Evolutionary conservation across 1,139 yeast species (phyloP).

Genomic region (Candida tropicalis): DNA sequence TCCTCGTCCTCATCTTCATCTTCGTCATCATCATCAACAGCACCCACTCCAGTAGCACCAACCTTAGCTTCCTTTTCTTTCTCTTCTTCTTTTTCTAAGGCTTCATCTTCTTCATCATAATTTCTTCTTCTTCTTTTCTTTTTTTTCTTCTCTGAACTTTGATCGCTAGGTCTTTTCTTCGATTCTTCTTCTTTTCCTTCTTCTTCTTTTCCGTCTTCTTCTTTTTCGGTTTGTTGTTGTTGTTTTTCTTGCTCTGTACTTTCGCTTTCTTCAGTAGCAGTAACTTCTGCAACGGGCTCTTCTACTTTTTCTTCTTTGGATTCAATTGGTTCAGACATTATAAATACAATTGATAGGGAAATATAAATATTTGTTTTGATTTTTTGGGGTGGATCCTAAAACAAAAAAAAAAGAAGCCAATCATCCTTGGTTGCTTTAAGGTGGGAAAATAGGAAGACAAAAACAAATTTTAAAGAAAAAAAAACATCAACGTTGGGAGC

Average conservation of each 20-base stretch:
- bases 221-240: constrained; percentile 12
- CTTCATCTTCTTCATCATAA: constrained; percentile 48
- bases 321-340: constrained; percentile 11
- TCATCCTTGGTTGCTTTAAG: too few species aligned
- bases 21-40: constrained; percentile 43
- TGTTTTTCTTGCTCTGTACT: too few species aligned
- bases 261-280: constrained; percentile 6
- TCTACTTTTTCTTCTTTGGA: constrained; percentile 4
- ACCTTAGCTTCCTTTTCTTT: constrained; percentile 32
- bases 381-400: too few species aligned
- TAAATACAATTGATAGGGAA: too few species aligned
- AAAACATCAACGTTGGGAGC: too few species aligned
- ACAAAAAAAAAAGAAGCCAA: too few species aligned
- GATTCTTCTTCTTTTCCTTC: constrained; percentile 19
- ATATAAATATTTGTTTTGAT: neutral
- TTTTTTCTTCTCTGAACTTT: constrained; percentile 34
- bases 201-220: constrained; percentile 6
- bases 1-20: constrained; percentile 63
- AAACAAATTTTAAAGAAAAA: too few species aligned
- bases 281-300: neutral
- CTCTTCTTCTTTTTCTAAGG: constrained; percentile 15
- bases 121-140: constrained; percentile 46
- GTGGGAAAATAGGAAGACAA: too few species aligned
- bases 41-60: constrained; percentile 61
- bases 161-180: constrained; percentile 17